Percentiles rank a stretch among this genome's conserved stretches.
These are phyloP conservation scores for Monosporascus sp. DNA, from an alignment of 2,329 filamentous ascomycete genomes.

Conservation along the genomic window DNA sequence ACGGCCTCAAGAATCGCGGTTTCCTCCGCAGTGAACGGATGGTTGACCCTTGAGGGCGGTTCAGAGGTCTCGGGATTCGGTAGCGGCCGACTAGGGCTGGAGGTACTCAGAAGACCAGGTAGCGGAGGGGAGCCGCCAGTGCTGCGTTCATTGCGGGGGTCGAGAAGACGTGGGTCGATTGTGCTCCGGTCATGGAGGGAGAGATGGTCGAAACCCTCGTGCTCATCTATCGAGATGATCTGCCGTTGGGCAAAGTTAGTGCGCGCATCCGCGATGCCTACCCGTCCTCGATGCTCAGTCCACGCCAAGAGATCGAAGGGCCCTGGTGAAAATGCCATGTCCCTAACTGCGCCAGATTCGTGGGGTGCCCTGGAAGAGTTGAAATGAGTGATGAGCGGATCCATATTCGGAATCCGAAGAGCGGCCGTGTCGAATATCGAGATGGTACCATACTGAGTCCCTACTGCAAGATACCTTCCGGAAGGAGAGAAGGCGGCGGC, in stretches of 20 bases:
- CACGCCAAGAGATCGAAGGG: constrained; percentile 89
- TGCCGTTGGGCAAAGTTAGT: constrained; percentile 64
- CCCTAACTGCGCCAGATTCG: constrained; percentile 75
- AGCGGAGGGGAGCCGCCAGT: constrained; percentile 18
- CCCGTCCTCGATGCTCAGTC: constrained; percentile 79
- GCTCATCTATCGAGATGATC: constrained; percentile 58
- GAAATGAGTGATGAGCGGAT: constrained; percentile 70
- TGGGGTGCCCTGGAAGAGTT: constrained; percentile 68
- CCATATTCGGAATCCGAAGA: constrained; percentile 39
- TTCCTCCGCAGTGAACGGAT: constrained; percentile 50
- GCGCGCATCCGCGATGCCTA: constrained; percentile 70
- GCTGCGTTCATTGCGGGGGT: constrained; percentile 41
- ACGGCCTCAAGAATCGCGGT: constrained; percentile 53
- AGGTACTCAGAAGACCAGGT: constrained; percentile 31
- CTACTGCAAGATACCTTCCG: constrained; percentile 67
- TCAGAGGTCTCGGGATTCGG: constrained; percentile 28
- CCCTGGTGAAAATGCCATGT: constrained; percentile 87
- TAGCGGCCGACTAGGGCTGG: constrained; percentile 18
- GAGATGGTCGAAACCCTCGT: constrained; percentile 52
- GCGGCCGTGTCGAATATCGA: constrained; percentile 63
- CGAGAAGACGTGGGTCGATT: constrained; percentile 49
- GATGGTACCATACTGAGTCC: constrained; percentile 76
- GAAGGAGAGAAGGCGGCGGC: constrained; percentile 72
- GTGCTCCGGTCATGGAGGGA: constrained; percentile 51
- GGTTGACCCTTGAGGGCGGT: constrained; percentile 40